Base-by-base conservation (phyloP, 1,284 basidiomycete genomes). In the Pseudozyma sp. region DNA sequence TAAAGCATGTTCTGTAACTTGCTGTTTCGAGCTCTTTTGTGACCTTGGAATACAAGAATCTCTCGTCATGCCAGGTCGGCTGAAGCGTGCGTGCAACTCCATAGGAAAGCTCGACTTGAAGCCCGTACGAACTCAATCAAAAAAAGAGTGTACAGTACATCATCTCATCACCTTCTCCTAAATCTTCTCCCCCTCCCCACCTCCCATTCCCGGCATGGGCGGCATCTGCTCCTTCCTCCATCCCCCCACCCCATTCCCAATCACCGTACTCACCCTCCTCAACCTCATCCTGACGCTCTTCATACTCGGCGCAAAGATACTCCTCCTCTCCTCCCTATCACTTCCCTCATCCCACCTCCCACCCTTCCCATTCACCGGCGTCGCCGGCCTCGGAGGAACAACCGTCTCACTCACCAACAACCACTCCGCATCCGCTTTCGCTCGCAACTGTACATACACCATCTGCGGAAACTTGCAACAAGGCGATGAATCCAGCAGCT, bases 301-400 rank as follows among this genome's bases (percentile, higher is more conserved):
- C 1, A 75, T 73, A 30, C 69, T 73, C 6, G 73, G 73, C 3
- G 73, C 69, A 35, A 75, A 73, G 46, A 77, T 46, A 44, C 59
- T 64, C n/a, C 31, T 48, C 9, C 57, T 58, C 19, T 70, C 66
- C 13, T 40, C 48, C 11, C 39, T 6, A 13, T 34, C 42, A 19
- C 11, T 31, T 9, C 30, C 40, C 4, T 19, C 48, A n/a, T 45
- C 45, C 14, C 29, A 56, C 42, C 46, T n/a, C 7, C 39, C 16
- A 7, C 24, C 30, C 8, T 17, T 6, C 10, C 1, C 45, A 33
- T 4, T 39, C 17, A 11, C 13, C 6, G 64, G 50, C 11, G 67
- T 69, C 1, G 72, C 63, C 2, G 76, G 76, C 7, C 66, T 31
- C 0, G 76, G 76, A 3, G 76, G 76, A 14, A 71, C 50, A 10